Base-by-base conservation (phyloP, 441 rosid species). In the Brassica hybrid region DNA sequence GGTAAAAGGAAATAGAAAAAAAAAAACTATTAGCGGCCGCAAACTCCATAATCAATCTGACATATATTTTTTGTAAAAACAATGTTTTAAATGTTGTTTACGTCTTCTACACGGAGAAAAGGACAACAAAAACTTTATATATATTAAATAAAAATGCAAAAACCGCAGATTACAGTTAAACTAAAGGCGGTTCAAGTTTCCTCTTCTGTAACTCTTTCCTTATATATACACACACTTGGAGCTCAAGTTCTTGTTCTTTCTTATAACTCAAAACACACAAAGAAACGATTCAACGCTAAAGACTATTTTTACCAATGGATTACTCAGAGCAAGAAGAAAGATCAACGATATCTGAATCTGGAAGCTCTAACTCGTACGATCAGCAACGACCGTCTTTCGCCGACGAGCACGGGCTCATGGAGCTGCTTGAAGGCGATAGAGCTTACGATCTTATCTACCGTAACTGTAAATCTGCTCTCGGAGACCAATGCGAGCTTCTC, bases 281-380 rank as follows among this genome's bases (percentile, higher is more conserved):
- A 2, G 30, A 30, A 21, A 72, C 30, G 17, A 13, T 73, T 52
- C 68, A 30, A 68, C 69, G 62, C 58, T 45, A 2, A 3, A 9
- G 23, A 6, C 1, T 6, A 1, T 6, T 50, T 12, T 50, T 50
- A 52, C 58, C 10, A 52, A 52, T 79, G 82, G 82, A 79, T 69
- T 73, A 73, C 67, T 41, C 77, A 0, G 82, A 79, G 27, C 78
- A 84, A 59, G 79, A 76, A 21, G 82, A 52, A 52, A 14, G 74
- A 32, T 86, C 92, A 13, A 64, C 66, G 6, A 64, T 86, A 52
- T 87, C 94, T 0, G 89, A 89, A 68, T 76, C 87, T 69, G 91
- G 85, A 71, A 87, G 94, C 75, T 63, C 76, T 0, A 76, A 80
- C 72, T 83, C 89, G 2, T 80, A 73, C 5, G 45, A 52, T 59